A percentile compares a stretch with the other conserved stretches of the same genome.
phyloP scores from a whole-genome alignment of 345 rosid genomes.

The Eucalyptus erythrocorys region DNA sequence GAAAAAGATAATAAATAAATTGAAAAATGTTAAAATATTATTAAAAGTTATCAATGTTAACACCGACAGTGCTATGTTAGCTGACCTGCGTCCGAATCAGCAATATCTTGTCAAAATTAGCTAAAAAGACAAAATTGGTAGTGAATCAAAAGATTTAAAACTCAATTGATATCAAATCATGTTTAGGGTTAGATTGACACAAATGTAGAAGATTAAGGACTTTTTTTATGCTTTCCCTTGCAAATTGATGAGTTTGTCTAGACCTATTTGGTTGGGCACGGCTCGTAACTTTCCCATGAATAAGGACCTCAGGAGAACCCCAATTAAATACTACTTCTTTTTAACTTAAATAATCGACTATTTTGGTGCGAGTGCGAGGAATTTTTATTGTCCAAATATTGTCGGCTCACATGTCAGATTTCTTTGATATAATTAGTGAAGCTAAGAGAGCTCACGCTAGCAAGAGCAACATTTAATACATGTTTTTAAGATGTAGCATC shows the following conservation, averaged over 20 bases:
- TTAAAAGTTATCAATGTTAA: too few relatives aligned
- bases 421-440: neutral
- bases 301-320: neutral
- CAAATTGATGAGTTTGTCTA: neutral
- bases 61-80: fast-evolving
- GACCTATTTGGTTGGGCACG: neutral
- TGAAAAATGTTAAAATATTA: too few relatives aligned
- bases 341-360: neutral
- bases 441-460: neutral
- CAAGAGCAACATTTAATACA: neutral
- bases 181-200: fast-evolving
- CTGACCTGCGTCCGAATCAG: fast-evolving
- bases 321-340: neutral
- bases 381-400: neutral
- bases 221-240: fast-evolving
- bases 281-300: neutral
- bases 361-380: neutral
- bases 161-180: too few relatives aligned
- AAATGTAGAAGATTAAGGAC: fast-evolving
- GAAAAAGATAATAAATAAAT: too few relatives aligned
- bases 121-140: fast-evolving
- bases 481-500: neutral
- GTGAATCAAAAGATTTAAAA: fast-evolving
- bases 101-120: fast-evolving
- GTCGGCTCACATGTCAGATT: neutral